phyloP scores from a whole-genome alignment of 2,329 filamentous ascomycete species.

The Rachicladosporium sp. region DNA sequence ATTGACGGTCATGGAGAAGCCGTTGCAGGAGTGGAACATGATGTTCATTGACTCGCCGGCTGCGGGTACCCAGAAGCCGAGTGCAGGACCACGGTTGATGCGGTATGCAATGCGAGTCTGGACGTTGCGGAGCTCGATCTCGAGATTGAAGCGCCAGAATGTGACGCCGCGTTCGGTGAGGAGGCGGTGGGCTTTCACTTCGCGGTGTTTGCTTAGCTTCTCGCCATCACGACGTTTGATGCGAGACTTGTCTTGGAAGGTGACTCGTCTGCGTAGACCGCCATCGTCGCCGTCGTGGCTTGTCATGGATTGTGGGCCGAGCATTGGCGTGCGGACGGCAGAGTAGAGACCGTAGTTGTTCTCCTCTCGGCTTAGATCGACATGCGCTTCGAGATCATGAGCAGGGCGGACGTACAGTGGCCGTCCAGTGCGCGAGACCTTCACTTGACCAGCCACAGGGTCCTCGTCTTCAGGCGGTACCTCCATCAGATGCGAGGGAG shows the following conservation, averaged over 20 bases:
- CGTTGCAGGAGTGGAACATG: conserved; percentile 98
- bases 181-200: conserved; percentile 69
- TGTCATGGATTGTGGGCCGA: conserved; percentile 15
- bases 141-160: conserved; percentile 95
- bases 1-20: conserved; percentile 73
- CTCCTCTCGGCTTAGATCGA: conserved; percentile 71
- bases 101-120: conserved; percentile 88
- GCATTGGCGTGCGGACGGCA: conserved; percentile 21
- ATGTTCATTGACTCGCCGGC: conserved; percentile 84
- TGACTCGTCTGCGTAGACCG: conserved; percentile 16
- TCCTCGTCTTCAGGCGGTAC: conserved; percentile 76
- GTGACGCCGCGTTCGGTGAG: conserved; percentile 79
- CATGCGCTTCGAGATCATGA: conserved; percentile 67
- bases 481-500: conserved; percentile 53
- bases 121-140: conserved; percentile 66
- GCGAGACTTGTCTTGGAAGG: conserved; percentile 32
- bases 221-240: conserved; percentile 59
- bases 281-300: conserved; percentile 2
- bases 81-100: conserved; percentile 80
- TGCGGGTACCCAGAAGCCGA: conserved; percentile 89
- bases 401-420: conserved; percentile 81
- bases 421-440: conserved; percentile 71
- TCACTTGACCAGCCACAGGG: conserved; percentile 75
- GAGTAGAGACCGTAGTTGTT: conserved; percentile 77
- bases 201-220: conserved; percentile 65